A percentile compares a stretch with the other conserved stretches of the same genome.
Evolutionary conservation across 768 basidiomycete genomes (phyloP).

Genomic region (Pulveroboletus ravenelii): DNA sequence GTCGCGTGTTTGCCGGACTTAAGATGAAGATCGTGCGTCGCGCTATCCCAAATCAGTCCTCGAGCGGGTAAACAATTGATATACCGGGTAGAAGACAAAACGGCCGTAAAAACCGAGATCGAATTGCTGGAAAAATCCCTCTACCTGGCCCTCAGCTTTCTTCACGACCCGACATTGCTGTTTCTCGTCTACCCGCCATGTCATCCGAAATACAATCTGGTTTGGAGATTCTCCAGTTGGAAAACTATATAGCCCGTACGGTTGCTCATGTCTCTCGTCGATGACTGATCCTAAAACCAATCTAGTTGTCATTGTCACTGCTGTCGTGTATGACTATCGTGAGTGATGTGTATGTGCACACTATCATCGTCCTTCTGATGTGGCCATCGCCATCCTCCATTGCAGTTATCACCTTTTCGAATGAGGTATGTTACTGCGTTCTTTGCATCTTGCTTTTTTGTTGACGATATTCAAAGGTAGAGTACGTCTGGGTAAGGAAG

Average conservation of each 20-base stretch:
- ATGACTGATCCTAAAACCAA: background rate
- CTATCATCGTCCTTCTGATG: background rate
- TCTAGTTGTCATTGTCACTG: background rate
- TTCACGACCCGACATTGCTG: background rate
- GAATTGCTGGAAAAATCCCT: background rate
- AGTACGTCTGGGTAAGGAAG: background rate
- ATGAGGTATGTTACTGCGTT: background rate
- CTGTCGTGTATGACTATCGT: background rate
- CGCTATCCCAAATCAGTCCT: no score
- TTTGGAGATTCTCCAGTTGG: background rate
- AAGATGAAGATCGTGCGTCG: no score
- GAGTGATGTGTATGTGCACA: background rate
- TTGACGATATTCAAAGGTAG: background rate
- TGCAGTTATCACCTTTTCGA: background rate
- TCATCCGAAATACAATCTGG: background rate
- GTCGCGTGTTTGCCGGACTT: no score
- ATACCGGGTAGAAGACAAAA: background rate
- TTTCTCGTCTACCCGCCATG: background rate
- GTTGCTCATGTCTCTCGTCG: background rate
- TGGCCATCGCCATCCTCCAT: background rate
- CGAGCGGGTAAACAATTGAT: background rate
- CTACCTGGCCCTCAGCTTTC: background rate
- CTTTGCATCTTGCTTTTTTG: background rate
- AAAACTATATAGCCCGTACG: background rate
- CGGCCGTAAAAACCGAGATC: background rate